phyloP scores from a whole-genome alignment of 768 basidiomycete genomes.

The Rhodotorula kratochvilovae region DNA sequence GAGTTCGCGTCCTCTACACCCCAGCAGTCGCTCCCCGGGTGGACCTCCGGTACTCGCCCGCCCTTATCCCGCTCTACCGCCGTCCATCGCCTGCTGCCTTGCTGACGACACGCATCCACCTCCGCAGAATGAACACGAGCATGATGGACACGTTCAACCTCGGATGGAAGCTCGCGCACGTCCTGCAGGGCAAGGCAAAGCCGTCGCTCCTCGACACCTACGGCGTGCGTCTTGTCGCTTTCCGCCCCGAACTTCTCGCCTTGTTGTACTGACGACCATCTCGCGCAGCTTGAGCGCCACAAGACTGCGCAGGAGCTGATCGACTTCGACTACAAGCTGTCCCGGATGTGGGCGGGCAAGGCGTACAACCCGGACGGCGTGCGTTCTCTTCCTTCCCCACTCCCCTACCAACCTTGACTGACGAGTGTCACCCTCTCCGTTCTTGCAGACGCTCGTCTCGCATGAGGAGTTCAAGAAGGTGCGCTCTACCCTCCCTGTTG shows the following conservation, averaged over 20 bases:
- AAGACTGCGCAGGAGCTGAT: conserved; percentile 63
- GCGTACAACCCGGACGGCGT: conserved; percentile 50
- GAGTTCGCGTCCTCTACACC: no score
- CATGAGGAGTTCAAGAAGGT: conserved; percentile 55
- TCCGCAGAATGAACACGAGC: conserved; percentile 47
- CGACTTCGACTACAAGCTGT: conserved; percentile 62
- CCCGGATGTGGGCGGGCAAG: conserved; percentile 62
- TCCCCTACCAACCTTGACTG: background rate
- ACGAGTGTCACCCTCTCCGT: background rate
- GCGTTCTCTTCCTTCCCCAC: conserved; percentile 14
- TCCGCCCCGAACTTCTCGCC: background rate
- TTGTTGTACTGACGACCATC: conserved; percentile 41
- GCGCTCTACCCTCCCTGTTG: conserved; percentile 40
- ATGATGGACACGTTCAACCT: conserved; percentile 73
- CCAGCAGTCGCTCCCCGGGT: no score
- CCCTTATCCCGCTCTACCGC: no score
- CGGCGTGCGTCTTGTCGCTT: conserved; percentile 30
- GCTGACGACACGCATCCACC: no score
- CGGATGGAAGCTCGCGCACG: conserved; percentile 63
- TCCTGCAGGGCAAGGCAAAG: conserved; percentile 57
- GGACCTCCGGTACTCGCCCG: no score
- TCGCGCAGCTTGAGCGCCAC: conserved; percentile 54
- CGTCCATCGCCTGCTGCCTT: no score
- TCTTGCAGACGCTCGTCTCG: conserved; percentile 50
- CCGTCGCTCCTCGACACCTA: conserved; percentile 55